A percentile compares a stretch with the other conserved stretches of the same genome.
Evolutionary conservation across 129 eudicot genomes (phyloP).

Genomic region (Lactuca sativa): DNA sequence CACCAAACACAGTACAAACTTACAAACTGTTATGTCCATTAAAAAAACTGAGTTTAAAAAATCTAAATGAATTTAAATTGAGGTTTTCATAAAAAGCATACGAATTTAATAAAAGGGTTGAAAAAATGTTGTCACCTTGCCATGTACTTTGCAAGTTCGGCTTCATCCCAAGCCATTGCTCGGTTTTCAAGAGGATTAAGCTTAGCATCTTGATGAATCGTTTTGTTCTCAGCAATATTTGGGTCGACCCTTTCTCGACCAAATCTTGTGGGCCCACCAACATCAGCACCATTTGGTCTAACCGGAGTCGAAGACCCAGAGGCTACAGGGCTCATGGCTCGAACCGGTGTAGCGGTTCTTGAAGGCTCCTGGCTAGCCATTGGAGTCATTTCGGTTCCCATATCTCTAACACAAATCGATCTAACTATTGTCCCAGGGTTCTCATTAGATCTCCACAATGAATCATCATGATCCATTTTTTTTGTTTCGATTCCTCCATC

Average conservation of each 20-base stretch:
- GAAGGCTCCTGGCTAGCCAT: slow-evolving; percentile 95
- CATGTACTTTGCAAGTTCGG: slow-evolving; percentile 84
- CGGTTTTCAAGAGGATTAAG: slow-evolving; percentile 63
- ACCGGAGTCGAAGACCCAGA: slow-evolving; percentile 75
- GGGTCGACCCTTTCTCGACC: slow-evolving; percentile 48
- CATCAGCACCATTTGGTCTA: slow-evolving; percentile 37
- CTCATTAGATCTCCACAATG: slow-evolving; percentile 47
- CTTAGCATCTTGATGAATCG: background rate
- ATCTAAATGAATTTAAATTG: background rate
- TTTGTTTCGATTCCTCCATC: slow-evolving; percentile 10
- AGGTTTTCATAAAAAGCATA: background rate
- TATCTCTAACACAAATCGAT: slow-evolving; percentile 83
- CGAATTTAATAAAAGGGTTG: slow-evolving; percentile 1
- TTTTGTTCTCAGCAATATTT: slow-evolving; percentile 32
- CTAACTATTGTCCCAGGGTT: slow-evolving; percentile 50
- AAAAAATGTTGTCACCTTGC: slow-evolving; percentile 60
- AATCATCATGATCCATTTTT: background rate
- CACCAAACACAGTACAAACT: no score
- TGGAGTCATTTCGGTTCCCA: slow-evolving; percentile 99
- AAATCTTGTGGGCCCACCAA: slow-evolving; percentile 43
- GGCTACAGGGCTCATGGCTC: slow-evolving; percentile 72
- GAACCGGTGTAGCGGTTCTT: slow-evolving; percentile 76
- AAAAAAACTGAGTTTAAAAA: no score
- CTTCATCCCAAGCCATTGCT: slow-evolving; percentile 98
- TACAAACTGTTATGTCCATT: no score